phyloP scores from a whole-genome alignment of 2,329 filamentous ascomycete genomes.

The Cucurbitaria berberidis region DNA sequence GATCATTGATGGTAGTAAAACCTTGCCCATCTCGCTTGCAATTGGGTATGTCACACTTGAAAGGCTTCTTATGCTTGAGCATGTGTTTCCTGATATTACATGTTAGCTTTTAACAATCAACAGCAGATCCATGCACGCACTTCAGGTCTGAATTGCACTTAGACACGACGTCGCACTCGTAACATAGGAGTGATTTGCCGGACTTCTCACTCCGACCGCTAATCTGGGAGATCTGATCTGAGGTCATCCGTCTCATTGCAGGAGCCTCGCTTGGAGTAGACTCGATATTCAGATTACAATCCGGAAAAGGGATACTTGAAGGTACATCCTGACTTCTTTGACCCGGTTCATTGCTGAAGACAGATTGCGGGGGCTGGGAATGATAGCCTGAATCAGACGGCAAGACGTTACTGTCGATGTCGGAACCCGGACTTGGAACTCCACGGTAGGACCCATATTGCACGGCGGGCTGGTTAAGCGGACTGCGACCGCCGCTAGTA shows the following conservation, averaged over 20 bases:
- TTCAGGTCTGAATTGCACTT: constrained; percentile 48
- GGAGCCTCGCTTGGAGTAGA: constrained; percentile 22
- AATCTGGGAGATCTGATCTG: constrained; percentile 33
- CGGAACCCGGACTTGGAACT: constrained; percentile 22
- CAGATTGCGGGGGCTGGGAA: constrained; percentile 36
- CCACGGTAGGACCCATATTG: constrained; percentile 25
- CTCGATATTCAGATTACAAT: constrained; percentile 25
- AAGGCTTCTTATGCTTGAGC: constrained; percentile 71
- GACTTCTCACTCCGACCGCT: constrained; percentile 32
- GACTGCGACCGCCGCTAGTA: constrained; percentile 3
- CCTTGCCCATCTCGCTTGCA: constrained; percentile 66
- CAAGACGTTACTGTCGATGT: constrained; percentile 25
- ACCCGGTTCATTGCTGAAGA: constrained; percentile 38
- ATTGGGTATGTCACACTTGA: constrained; percentile 62
- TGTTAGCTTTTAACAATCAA: constrained; percentile 14
- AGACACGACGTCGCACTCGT: constrained; percentile 27
- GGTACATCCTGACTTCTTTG: constrained; percentile 28
- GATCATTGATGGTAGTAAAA: constrained; percentile 81
- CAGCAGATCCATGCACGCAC: constrained; percentile 29
- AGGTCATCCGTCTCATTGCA: constrained; percentile 16
- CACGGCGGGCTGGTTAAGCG: constrained; percentile 13
- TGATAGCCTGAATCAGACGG: constrained; percentile 44
- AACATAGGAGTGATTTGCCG: constrained; percentile 25
- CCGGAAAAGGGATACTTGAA: constrained; percentile 16
- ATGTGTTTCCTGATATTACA: constrained; percentile 70